These are phyloP conservation scores for Microbotryomycetes sp. DNA, from an alignment of 1,284 basidiomycete genomes.

Conservation along the genomic window DNA sequence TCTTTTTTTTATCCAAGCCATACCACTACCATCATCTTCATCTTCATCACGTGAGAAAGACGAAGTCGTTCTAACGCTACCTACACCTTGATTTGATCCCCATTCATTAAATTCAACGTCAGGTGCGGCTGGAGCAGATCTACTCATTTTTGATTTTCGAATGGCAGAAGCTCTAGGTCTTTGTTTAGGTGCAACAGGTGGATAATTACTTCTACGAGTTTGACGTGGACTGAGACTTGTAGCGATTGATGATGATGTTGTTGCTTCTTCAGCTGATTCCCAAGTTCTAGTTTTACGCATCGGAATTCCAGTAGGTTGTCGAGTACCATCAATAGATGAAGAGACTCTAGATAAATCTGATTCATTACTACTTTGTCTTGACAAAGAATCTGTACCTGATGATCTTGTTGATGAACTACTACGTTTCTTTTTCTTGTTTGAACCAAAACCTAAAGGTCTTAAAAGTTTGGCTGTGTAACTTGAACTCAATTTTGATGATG, in stretches of 20 bases:
- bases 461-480: constrained; percentile 23
- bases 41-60: constrained; percentile 8
- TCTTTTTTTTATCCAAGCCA: constrained; percentile 36
- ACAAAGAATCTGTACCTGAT: background rate
- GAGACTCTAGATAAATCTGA: constrained; percentile 10
- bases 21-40: constrained; percentile 35
- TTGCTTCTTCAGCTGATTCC: constrained; percentile 18
- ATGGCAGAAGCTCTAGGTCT: background rate
- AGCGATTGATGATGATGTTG: no score
- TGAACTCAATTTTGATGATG: background rate
- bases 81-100: background rate
- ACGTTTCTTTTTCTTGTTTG: constrained; percentile 7
- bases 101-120: constrained; percentile 16
- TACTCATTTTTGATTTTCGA: background rate
- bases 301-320: constrained; percentile 24
- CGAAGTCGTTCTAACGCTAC: background rate
- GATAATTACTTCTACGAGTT: background rate
- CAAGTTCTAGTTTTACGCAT: constrained; percentile 30
- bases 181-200: background rate
- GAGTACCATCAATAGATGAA: constrained; percentile 4
- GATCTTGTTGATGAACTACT: background rate
- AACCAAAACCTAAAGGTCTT: constrained; percentile 22
- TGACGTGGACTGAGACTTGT: background rate
- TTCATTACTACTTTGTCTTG: background rate
- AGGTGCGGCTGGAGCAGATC: background rate